Base-by-base conservation (phyloP, 306 rosid genomes). In the Quercus parvula region DNA sequence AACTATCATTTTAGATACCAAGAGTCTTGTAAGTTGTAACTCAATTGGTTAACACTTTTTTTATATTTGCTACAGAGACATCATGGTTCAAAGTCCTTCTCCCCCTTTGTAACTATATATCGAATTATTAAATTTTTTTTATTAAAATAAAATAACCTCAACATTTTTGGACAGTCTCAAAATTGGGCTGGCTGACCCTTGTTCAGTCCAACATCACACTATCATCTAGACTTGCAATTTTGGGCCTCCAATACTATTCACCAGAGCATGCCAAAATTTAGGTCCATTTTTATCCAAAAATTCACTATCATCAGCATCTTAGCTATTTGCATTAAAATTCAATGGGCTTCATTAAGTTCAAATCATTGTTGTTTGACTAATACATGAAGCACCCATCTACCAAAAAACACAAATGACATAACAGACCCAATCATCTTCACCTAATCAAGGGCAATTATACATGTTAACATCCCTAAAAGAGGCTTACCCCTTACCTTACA, bases 21-120 rank as follows among this genome's bases (percentile, higher is more conserved):
- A 35, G 46, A 41, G 12, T 41, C 3, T 41, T 41, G 10, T 8
- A 41, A 41, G 46, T 7, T 41, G 46, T 41, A 41, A 0, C 12
- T 41, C 46, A 41, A 41, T 41, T 41, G 3, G 2, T 41, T 41
- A 0, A 8, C 46, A 41, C 0, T 41, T 41, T 41, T 41, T 41
- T 41, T 0, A 0, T 7, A 0, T 8, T 8, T 41, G 0, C 12
- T 0, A 41, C 3, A 8, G 0, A 41, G 12, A 8, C 12, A 41
- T 41, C 46, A 41, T 41, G 1, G 3, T 41, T 0, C 12, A 41
- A 41, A 38, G 11, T 41, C 2, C 1, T 8, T 41, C 0, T 41
- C 2, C 11, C 12, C 0, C 0, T 0, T 41, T 41, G 1, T 41
- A 41, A 41, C 3, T 41, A 38, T 30, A 30, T 30, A 31, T 41